Percentiles rank a stretch among this genome's conserved stretches.
phyloP scores from a whole-genome alignment of 2,329 filamentous ascomycete genomes.

The Metarhizium robertsii region DNA sequence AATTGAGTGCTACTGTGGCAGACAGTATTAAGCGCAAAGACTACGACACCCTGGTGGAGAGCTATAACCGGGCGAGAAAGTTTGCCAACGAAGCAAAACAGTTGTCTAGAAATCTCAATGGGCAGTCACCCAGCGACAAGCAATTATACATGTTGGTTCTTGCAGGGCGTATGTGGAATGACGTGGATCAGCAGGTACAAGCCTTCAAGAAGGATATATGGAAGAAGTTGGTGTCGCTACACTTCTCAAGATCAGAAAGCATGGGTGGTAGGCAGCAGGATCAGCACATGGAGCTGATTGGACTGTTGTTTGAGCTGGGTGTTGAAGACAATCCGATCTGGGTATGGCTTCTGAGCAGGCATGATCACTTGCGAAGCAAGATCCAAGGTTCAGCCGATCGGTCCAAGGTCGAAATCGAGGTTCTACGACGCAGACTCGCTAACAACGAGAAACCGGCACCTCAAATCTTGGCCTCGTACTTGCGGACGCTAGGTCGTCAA shows the following conservation, averaged over 20 bases:
- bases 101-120: conserved; percentile 49
- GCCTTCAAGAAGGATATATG: conserved; percentile 83
- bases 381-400: conserved; percentile 74
- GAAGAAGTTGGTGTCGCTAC: conserved; percentile 65
- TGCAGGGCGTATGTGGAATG: conserved; percentile 89
- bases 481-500: conserved; percentile 65
- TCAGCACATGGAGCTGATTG: conserved; percentile 83
- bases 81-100: conserved; percentile 70
- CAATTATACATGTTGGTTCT: conserved; percentile 82
- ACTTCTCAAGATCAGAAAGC: conserved; percentile 42
- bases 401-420: conserved; percentile 86
- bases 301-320: conserved; percentile 81
- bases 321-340: conserved; percentile 95
- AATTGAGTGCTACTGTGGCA: conserved; percentile 65
- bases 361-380: conserved; percentile 80
- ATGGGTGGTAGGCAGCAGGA: conserved; percentile 55
- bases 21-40: conserved; percentile 87
- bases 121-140: conserved; percentile 57
- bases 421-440: conserved; percentile 73
- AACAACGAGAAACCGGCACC: conserved; percentile 61
- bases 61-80: conserved; percentile 73
- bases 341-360: conserved; percentile 87
- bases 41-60: conserved; percentile 78
- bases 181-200: conserved; percentile 81
- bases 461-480: conserved; percentile 61